phyloP scores from a whole-genome alignment of 768 basidiomycete species.

The Agaricus blazei region DNA sequence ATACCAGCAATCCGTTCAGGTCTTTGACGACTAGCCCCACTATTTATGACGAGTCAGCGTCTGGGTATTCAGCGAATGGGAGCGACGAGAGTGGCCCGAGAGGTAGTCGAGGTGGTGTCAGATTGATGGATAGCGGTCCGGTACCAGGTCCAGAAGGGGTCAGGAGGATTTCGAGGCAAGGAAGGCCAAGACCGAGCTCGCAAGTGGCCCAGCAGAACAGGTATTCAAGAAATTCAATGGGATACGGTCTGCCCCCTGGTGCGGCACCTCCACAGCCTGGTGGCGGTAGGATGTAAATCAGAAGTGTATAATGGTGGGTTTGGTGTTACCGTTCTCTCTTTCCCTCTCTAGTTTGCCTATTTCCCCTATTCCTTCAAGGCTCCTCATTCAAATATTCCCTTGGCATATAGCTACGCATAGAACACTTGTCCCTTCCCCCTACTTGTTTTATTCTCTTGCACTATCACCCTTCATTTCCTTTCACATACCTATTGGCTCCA shows the following conservation, averaged over 20 bases:
- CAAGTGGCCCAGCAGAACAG: conserved; percentile 60
- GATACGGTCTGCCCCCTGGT: conserved; percentile 61
- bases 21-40: conserved; percentile 35
- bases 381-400: conserved; percentile 3
- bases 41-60: conserved; percentile 31
- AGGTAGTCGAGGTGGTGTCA: conserved; percentile 55
- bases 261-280: conserved; percentile 60
- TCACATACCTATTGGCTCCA: conserved; percentile 5
- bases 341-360: conserved; percentile 4
- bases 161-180: conserved; percentile 66
- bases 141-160: conserved; percentile 77
- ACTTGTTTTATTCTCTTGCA: background rate
- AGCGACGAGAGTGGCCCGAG: conserved; percentile 18
- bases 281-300: conserved; percentile 8
- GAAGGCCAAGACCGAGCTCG: conserved; percentile 52
- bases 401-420: conserved; percentile 10
- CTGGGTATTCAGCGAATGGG: conserved; percentile 28
- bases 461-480: conserved; percentile 1
- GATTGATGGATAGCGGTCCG: conserved; percentile 78
- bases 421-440: conserved; percentile 11
- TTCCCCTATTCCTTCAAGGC: conserved; percentile 3
- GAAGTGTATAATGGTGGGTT: conserved; percentile 8
- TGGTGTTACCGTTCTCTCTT: conserved; percentile 8
- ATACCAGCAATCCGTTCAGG: conserved; percentile 57
- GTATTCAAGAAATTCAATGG: conserved; percentile 60